These are phyloP conservation scores for Psophocarpus tetragonolobus DNA, from an alignment of 306 rosid genomes.

Conservation along the genomic window DNA sequence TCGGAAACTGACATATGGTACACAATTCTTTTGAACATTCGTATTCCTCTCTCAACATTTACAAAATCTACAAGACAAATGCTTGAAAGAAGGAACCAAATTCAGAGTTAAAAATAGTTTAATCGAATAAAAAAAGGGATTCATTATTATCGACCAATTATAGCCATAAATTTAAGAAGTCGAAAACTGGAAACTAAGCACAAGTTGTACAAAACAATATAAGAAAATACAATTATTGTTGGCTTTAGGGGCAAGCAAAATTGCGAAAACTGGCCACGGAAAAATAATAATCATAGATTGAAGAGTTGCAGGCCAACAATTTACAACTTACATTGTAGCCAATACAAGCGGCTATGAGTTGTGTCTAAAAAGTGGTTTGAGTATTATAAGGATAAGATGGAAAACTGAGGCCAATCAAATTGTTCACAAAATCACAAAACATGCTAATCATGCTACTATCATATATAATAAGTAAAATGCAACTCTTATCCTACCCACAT, in stretches of 20 bases:
- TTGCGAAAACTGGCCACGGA: background rate
- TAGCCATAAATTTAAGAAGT: background rate
- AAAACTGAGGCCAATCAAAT: conserved; percentile 15
- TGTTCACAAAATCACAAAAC: conserved; percentile 18
- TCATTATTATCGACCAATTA: background rate
- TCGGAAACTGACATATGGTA: background rate
- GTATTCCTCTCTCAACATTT: background rate
- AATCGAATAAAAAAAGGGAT: background rate
- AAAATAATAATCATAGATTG: background rate
- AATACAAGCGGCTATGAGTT: background rate
- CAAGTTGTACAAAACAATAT: background rate
- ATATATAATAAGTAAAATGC: background rate
- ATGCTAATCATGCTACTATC: conserved; percentile 1
- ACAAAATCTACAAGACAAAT: background rate
- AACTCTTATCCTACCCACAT: background rate
- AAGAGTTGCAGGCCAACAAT: background rate
- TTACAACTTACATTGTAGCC: background rate
- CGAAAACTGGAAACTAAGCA: background rate
- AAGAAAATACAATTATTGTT: background rate
- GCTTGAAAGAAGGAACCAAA: background rate
- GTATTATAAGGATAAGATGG: conserved; percentile 20
- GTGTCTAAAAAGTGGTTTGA: background rate
- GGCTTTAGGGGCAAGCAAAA: background rate
- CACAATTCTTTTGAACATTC: background rate
- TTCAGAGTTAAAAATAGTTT: background rate